Evolutionary conservation across 1,139 yeast genomes (phyloP).

Genomic region (Debaryomycetaceae sp.): DNA sequence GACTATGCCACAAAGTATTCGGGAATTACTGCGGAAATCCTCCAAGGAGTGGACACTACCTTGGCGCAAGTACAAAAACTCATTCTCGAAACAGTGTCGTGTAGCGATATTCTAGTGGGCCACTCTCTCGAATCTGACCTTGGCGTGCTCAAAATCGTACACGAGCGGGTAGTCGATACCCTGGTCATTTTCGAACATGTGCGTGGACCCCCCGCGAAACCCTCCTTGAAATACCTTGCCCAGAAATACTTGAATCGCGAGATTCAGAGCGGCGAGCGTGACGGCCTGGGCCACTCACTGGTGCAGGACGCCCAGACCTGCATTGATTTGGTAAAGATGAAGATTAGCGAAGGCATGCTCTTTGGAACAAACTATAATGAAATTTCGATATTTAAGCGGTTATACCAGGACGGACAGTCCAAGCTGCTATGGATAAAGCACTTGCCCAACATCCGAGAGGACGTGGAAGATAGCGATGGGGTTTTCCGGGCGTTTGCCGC

Average conservation of each 20-base stretch:
- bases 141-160: slow-evolving; percentile 46
- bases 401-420: slow-evolving; percentile 4
- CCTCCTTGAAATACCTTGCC: slow-evolving; percentile 64
- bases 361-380: slow-evolving; percentile 48
- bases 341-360: slow-evolving; percentile 51
- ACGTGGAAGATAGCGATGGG: slow-evolving; percentile 13
- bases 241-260: slow-evolving; percentile 38
- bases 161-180: slow-evolving; percentile 60
- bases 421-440: not conserved
- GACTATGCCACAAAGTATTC: slow-evolving; percentile 79
- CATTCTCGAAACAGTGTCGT: slow-evolving; percentile 33
- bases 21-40: slow-evolving; percentile 69
- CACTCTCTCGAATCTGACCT: slow-evolving; percentile 68
- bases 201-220: slow-evolving; percentile 70
- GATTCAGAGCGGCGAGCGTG: slow-evolving; percentile 50
- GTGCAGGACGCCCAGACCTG: slow-evolving; percentile 80
- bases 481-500: slow-evolving; percentile 26
- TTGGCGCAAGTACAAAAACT: slow-evolving; percentile 55
- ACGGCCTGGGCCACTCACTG: slow-evolving; percentile 68
- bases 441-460: slow-evolving; percentile 1
- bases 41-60: slow-evolving; percentile 54
- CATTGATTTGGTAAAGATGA: slow-evolving; percentile 61
- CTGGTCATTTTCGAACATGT: slow-evolving; percentile 59
- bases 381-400: slow-evolving; percentile 17
- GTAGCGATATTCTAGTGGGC: slow-evolving; percentile 52